These are phyloP conservation scores for Symbiodinium natans DNA, from an alignment of 73 alveolate species.

Conservation along the genomic window DNA sequence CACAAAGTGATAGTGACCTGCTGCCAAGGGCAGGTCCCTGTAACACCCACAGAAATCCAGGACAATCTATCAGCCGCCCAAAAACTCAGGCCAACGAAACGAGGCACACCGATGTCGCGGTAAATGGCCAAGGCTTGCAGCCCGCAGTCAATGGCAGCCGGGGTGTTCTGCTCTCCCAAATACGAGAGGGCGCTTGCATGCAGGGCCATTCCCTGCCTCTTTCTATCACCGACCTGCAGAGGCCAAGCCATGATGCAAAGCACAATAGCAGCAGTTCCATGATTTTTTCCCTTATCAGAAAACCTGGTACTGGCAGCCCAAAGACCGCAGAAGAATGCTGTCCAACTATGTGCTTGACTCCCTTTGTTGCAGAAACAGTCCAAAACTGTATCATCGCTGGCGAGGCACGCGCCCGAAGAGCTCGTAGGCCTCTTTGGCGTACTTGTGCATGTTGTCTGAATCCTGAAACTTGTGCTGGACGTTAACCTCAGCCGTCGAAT, in stretches of 20 bases:
- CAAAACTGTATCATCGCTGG: not conserved
- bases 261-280: not conserved
- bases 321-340: too few relatives aligned
- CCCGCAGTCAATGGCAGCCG: slow-evolving; percentile 53
- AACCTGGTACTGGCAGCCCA: not conserved
- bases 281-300: not conserved
- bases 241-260: not conserved
- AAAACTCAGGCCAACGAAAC: too few relatives aligned
- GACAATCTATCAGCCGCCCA: too few relatives aligned
- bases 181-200: slow-evolving; percentile 62
- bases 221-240: slow-evolving; percentile 41
- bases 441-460: slow-evolving; percentile 50
- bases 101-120: slow-evolving; percentile 77
- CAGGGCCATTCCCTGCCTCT: slow-evolving; percentile 76
- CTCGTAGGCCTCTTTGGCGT: slow-evolving; percentile 61
- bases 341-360: too few relatives aligned
- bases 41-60: too few relatives aligned
- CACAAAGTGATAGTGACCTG: too few relatives aligned
- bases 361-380: too few relatives aligned
- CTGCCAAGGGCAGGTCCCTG: too few relatives aligned
- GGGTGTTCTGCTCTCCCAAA: slow-evolving; percentile 45
- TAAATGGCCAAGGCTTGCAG: slow-evolving; percentile 58
- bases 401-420: slow-evolving; percentile 17
- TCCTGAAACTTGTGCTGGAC: slow-evolving; percentile 72
- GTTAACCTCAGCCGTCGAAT: slow-evolving; percentile 28